Percentiles rank a stretch among this genome's conserved stretches.
Evolutionary conservation across 371 early-diverging fungal species (phyloP).

Genomic region (Zopfochytrium polystomum): DNA sequence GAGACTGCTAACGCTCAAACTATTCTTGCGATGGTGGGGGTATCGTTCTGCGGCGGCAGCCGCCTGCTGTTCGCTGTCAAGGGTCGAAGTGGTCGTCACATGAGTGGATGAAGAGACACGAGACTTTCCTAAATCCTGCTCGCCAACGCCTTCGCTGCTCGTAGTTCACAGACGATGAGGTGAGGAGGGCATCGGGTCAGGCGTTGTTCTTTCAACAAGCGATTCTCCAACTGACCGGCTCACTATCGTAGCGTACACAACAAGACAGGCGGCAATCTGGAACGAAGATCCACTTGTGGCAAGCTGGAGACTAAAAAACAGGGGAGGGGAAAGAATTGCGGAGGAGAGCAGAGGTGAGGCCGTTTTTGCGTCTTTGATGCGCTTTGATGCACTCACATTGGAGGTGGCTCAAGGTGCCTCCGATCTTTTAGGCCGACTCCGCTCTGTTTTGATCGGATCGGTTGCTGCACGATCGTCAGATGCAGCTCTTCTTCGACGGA

Average conservation of each 20-base stretch:
- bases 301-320: background rate
- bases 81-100: background rate
- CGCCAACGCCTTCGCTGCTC: background rate
- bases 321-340: background rate
- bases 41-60: background rate
- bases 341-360: too few relatives aligned
- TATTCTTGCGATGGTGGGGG: too few relatives aligned
- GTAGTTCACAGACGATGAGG: background rate
- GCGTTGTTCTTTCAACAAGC: background rate
- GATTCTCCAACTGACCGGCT: background rate
- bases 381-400: background rate
- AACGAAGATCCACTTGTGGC: background rate
- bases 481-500: too few relatives aligned
- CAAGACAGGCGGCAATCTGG: background rate
- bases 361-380: background rate
- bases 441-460: background rate
- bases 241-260: background rate
- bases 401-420: background rate
- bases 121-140: background rate
- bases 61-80: background rate
- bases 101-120: background rate
- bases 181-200: background rate
- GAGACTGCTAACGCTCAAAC: too few relatives aligned
- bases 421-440: background rate
- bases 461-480: background rate